Evolutionary conservation across 352 stramenopile genomes (phyloP), one percentile per base, ranked within the genome.

Genomic region (Phytophthora pseudosyringae): DNA sequence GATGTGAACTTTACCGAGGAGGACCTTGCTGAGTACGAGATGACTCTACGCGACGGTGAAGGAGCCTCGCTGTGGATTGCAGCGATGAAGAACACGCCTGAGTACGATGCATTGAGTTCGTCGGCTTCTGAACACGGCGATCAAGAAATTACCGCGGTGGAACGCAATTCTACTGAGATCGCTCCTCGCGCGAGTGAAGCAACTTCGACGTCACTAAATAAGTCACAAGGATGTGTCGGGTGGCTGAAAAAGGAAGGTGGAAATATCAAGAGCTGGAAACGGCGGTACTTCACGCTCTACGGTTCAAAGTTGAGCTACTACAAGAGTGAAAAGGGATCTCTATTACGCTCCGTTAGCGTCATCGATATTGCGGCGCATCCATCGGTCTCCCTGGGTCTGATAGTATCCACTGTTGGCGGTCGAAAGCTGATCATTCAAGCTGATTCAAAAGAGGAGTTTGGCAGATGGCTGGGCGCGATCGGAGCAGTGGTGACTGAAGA

Each of bases 201-300:
- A 29, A 47, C 65, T 2, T 73, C 63, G 1, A 61, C 46, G 15
- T 26, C 45, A 1, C 21, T 18, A 43, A 77, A 53, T 38, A 61
- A 76, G 32, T 60, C 59, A n/a, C 46, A 60, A 47, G 60, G 67
- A 18, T 90, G 81, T 67, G 73, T 74, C 3, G 86, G 87, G 0
- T 95, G 87, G 87, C 64, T 95, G 7, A 73, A 73, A 39, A 91
- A 93, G 58, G 70, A 93, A 74, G 81, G 83, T 5, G 73, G 67
- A 1, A 77, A 67, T 10, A 65, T 90, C 18, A 91, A 90, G 73
- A 89, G 59, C 21, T 93, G 85, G 83, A 91, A 93, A 60, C 73
- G 69, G 0, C 80, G 84, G 11, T 95, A 88, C 59, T 95, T 92
- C 54, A 91, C 78, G 0, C 69, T 95, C 3, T 80, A 90, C 13